phyloP scores from a whole-genome alignment of 306 rosid genomes.

The Acacia confusa region DNA sequence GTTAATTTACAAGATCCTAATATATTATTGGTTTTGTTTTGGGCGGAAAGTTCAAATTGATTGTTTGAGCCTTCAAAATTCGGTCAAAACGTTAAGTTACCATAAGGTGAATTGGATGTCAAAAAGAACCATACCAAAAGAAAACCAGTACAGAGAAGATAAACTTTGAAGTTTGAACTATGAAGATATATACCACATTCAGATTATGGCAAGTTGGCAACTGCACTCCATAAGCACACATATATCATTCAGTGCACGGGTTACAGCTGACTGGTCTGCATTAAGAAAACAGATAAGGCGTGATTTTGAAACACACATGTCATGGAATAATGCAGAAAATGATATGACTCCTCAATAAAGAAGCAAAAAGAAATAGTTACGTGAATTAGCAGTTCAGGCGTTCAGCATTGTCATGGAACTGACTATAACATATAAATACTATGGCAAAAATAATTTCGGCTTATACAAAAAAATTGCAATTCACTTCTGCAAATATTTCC shows the following conservation, averaged over 20 bases:
- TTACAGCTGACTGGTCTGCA: too few species aligned
- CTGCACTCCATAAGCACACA: slow-evolving; percentile 85
- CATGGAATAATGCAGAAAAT: neutral
- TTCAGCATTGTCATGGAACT: neutral
- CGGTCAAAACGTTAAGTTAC: neutral
- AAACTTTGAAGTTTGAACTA: neutral
- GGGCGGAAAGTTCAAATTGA: neutral
- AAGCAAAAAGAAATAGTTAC: neutral
- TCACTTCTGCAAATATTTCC: slow-evolving; percentile 6
- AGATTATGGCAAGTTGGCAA: slow-evolving; percentile 90
- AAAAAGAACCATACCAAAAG: slow-evolving; percentile 11
- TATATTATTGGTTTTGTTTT: neutral
- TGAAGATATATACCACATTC: slow-evolving; percentile 61
- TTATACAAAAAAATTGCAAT: slow-evolving; percentile 1
- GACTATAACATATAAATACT: slow-evolving; percentile 8
- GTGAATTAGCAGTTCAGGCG: slow-evolving; percentile 9
- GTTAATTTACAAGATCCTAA: too few species aligned
- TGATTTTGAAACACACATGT: slow-evolving; percentile 12
- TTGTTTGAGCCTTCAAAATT: neutral
- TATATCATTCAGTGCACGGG: too few species aligned
- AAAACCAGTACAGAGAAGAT: neutral
- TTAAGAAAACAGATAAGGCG: slow-evolving; percentile 20
- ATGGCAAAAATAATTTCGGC: slow-evolving; percentile 3
- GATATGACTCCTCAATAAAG: neutral
- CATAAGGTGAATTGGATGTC: neutral